Base-by-base conservation (phyloP, 441 rosid species). In the Biscutella auriculata region DNA sequence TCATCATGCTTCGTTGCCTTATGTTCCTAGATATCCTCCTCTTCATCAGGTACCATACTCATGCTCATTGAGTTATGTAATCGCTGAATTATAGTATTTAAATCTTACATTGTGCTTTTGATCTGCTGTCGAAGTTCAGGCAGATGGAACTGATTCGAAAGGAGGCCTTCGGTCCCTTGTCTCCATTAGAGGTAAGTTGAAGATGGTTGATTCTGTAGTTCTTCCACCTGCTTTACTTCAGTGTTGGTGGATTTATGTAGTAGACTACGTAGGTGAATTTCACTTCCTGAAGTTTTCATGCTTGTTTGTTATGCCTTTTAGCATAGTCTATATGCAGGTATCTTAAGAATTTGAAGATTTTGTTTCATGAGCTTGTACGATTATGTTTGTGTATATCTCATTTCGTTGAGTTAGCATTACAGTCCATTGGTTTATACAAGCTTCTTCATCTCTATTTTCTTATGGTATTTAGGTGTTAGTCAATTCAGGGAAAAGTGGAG, bases 401-500 rank as follows among this genome's bases (percentile, higher is more conserved):
- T 70, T 62, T 26, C 37, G 5, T 43, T 55, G n/a, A 36, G 35
- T 19, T 52, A 50, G 49, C 12, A 8, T 3, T 52, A 11, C 47
- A 30, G 41, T 32, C 15, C 46, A 49, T 64, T 21, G 25, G 17
- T 63, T 61, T 28, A 9, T 40, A 35, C 7, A 9, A 5, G 9
- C 26, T 21, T 57, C 44, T 21, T 17, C 37, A 34, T 34, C 56
- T 44, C 21, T 12, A 15, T 50, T 5, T 14, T 12, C 41, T 63
- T 44, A 5, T 74, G 40, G 15, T 43, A 19, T 42, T 57, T 69
- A 91, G 97, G 95, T 72, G 63, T 86, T 44, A 76, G 76, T 67
- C 87, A 72, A 57, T 64, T 89, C 37, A 93, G 76, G 76, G 82
- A 75, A 65, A 93, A 70, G 73, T 89, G 91, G 97, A 66, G 63